phyloP scores from a whole-genome alignment of 1,139 yeast species.

The Suhomyces maxii region DNA sequence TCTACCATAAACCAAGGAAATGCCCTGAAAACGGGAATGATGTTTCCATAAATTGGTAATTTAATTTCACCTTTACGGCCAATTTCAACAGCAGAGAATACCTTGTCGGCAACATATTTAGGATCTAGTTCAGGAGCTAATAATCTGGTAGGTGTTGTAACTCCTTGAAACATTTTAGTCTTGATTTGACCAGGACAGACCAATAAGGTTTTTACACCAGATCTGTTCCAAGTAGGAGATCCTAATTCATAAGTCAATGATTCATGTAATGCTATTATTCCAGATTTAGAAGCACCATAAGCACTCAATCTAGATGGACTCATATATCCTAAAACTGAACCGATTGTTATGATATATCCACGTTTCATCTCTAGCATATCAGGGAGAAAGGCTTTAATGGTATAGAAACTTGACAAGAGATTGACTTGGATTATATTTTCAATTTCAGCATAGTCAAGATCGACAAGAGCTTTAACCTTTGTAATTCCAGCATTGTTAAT shows the following conservation, averaged over 20 bases:
- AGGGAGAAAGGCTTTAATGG: slow-evolving; percentile 71
- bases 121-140: slow-evolving; percentile 86
- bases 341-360: slow-evolving; percentile 79
- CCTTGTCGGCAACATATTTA: slow-evolving; percentile 54
- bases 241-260: slow-evolving; percentile 73
- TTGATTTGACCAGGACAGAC: slow-evolving; percentile 86
- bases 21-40: slow-evolving; percentile 69
- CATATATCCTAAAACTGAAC: slow-evolving; percentile 80
- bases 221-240: slow-evolving; percentile 43
- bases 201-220: slow-evolving; percentile 69
- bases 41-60: slow-evolving; percentile 72
- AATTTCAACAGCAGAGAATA: slow-evolving; percentile 55
- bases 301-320: slow-evolving; percentile 81
- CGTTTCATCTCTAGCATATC: slow-evolving; percentile 60
- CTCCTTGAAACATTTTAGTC: slow-evolving; percentile 70
- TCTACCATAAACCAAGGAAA: slow-evolving; percentile 73
- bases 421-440: slow-evolving; percentile 65
- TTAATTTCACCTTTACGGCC: slow-evolving; percentile 72
- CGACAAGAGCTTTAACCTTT: slow-evolving; percentile 56
- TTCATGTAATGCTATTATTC: slow-evolving; percentile 80
- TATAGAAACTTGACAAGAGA: slow-evolving; percentile 65
- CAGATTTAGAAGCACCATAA: slow-evolving; percentile 90
- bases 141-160: slow-evolving; percentile 66
- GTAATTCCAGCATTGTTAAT: slow-evolving; percentile 84
- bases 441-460: slow-evolving; percentile 57